Base-by-base conservation (phyloP, 2,329 filamentous ascomycete genomes). In the Trichoderma sp. region DNA sequence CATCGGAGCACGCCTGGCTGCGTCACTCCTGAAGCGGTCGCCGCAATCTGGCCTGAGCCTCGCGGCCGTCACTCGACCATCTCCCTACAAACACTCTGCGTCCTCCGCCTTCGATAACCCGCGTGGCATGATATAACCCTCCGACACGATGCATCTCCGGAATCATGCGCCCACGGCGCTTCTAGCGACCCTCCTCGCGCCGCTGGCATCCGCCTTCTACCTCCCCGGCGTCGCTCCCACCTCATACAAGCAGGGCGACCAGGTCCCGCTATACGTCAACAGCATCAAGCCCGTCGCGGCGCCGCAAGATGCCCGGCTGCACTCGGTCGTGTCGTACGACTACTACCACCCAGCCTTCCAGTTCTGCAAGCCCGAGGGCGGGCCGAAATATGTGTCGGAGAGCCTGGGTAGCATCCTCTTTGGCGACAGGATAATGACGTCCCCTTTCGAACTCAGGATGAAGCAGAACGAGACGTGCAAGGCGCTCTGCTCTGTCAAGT, bases 371-470 rank as follows among this genome's bases (percentile, higher is more conserved):
- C 95, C 94, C 2, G 80, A 90, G 64, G 88, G 83, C 67, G 92
- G 92, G 2, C 88, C 93, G 9, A 78, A 93, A 75, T 85, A 90
- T 80, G 87, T 96, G 24, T 89, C 91, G 47, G 95, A 97, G 79
- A 78, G 77, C 67, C 78, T 99, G 68, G 95, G 95, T 26, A 97
- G 94, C 82, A 99, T 99, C 74, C 79, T 99, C 59, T 99, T 99
- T 72, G 95, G 95, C 70, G 95, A 99, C 79, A 88, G 95, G 64
- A 99, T 99, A 80, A 92, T 92, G 80, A 96, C 92, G n/a, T 98
- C 94, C 43, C 92, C 94, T 0, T 97, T 96, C 74, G 88, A 97
- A 74, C 82, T 98, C 67, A 85, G 87, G 70, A 97, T 99, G 93
- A 87, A 80, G 63, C 81, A 87, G 68, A 95, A 99, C 75, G 91